Evolutionary conservation across 495 filamentous ascomycete species (phyloP), one percentile per base, ranked within the genome.

Genomic region (Letharia columbiana): DNA sequence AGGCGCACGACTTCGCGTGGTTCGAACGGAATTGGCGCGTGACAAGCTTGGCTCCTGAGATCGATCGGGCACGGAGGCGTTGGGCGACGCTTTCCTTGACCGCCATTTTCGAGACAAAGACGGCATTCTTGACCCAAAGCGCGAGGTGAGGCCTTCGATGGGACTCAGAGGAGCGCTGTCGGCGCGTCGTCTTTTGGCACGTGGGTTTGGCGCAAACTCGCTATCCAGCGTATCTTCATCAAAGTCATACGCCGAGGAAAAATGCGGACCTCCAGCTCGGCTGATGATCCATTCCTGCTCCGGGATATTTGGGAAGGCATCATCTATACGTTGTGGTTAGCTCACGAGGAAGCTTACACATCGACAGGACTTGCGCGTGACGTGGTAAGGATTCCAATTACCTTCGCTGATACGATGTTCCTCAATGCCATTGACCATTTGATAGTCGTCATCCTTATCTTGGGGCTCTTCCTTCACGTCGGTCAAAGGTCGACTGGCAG

Each of bases 81-180:
- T 81, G 71, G 74, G 79, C 73, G 73, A 75, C 45, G 61, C 73
- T 61, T 82, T 76, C 70, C 80, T 85, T 23, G 84, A 79, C 52
- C 80, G 83, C 78, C 84, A 86, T 72, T 85, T 87, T 28, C 83
- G 84, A 12, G 71, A 69, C 40, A 72, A 62, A 44, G 87, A 91
- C 4, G 89, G 87, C 64, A 94, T 87, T 62, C 85, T 83, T 4
- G 85, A 86, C 57, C 87, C 84, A 65, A 93, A 76, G 50, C 88
- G 83, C 42, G 85, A 83, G 37, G 90, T 81, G 63, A 72, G 57
- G 11, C 66, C 68, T 20, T 66, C 64, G 15, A 67, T 67, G 11
- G 61, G 61, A n/a, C 62, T 68, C 23, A 86, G 75, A 2, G 89
- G 80, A 0, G 83, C 82, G 58, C 87, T 87, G 44, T 84, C 84